Percentiles rank a stretch among this genome's conserved stretches.
Evolutionary conservation across 148 eudicot genomes (phyloP).

Genomic region (Spergularia marina): DNA sequence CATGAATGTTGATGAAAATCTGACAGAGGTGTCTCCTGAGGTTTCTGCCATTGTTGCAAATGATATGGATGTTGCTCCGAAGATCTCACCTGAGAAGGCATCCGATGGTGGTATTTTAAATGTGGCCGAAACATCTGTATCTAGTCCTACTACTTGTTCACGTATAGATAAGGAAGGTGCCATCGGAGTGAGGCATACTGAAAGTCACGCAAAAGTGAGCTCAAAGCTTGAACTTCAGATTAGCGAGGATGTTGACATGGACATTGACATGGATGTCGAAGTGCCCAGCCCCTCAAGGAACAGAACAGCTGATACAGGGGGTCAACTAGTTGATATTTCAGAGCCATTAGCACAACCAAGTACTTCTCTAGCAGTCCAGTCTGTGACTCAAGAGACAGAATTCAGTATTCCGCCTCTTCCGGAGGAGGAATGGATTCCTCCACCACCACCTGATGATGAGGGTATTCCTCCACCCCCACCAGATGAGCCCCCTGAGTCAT

Average conservation of each 20-base stretch:
- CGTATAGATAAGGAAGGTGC: conserved; percentile 28
- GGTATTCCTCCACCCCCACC: conserved; percentile 95
- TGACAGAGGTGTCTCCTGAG: conserved; percentile 27
- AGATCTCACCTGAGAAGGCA: conserved; percentile 24
- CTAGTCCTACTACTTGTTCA: conserved; percentile 7
- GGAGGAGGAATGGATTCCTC: conserved; percentile 81
- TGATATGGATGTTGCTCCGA: conserved; percentile 24
- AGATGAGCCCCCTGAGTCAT: conserved; percentile 66
- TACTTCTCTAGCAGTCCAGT: conserved; percentile 25
- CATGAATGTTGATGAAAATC: conserved; percentile 21
- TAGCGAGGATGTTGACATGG: conserved; percentile 81
- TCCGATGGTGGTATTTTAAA: conserved; percentile 18
- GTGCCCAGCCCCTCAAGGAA: conserved; percentile 35
- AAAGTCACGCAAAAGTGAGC: conserved; percentile 26
- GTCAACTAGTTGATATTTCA: conserved; percentile 8
- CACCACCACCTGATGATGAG: conserved; percentile 91
- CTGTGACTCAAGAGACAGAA: conserved; percentile 30
- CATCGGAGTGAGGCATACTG: conserved; percentile 28
- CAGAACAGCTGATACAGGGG: conserved; percentile 18
- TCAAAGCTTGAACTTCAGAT: conserved; percentile 32
- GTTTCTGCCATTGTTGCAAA: conserved; percentile 19
- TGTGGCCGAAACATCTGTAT: conserved; percentile 22
- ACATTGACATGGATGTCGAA: conserved; percentile 97
- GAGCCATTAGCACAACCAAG: conserved; percentile 35
- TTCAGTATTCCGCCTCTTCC: conserved; percentile 70